These are phyloP conservation scores for Kwoniella sp. DNA, from an alignment of 768 basidiomycete genomes.

Conservation along the genomic window DNA sequence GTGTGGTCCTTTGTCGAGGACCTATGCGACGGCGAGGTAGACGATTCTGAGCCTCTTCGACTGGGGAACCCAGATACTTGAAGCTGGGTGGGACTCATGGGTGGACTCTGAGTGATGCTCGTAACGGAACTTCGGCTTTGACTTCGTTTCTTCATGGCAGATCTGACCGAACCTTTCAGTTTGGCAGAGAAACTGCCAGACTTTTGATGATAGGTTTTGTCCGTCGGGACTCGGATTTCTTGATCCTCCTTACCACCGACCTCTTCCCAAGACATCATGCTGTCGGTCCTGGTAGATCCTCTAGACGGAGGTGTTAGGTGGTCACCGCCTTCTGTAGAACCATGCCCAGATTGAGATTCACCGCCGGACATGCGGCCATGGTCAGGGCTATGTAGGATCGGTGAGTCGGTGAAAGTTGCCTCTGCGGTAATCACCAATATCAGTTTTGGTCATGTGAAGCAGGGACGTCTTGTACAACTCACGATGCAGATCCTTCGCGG, in stretches of 20 bases:
- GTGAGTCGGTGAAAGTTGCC: conserved; percentile 25
- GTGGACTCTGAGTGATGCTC: conserved; percentile 29
- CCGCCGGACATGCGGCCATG: not conserved
- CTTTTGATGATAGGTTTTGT: conserved; percentile 41
- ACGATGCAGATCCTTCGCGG: conserved; percentile 36
- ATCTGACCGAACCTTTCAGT: conserved; percentile 36
- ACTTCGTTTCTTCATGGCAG: conserved; percentile 43
- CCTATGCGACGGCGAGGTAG: conserved; percentile 29
- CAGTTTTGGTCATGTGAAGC: not conserved
- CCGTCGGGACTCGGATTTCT: conserved; percentile 38
- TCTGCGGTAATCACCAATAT: conserved; percentile 8
- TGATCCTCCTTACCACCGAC: conserved; percentile 42
- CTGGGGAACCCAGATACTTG: conserved; percentile 16
- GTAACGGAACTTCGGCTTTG: conserved; percentile 31
- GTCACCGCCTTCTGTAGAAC: conserved; percentile 14
- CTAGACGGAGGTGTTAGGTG: conserved; percentile 24
- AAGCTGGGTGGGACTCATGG: not conserved
- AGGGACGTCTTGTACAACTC: conserved; percentile 6
- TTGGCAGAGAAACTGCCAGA: conserved; percentile 48
- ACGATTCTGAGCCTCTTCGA: conserved; percentile 40
- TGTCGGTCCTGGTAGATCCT: conserved; percentile 25
- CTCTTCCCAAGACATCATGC: conserved; percentile 53
- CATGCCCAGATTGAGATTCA: not conserved
- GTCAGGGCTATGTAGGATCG: conserved; percentile 12
- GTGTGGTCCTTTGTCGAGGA: conserved; percentile 58